phyloP scores from a whole-genome alignment of 225 moss, liverwort and hornwort genomes.

The Climacium dendroides region DNA sequence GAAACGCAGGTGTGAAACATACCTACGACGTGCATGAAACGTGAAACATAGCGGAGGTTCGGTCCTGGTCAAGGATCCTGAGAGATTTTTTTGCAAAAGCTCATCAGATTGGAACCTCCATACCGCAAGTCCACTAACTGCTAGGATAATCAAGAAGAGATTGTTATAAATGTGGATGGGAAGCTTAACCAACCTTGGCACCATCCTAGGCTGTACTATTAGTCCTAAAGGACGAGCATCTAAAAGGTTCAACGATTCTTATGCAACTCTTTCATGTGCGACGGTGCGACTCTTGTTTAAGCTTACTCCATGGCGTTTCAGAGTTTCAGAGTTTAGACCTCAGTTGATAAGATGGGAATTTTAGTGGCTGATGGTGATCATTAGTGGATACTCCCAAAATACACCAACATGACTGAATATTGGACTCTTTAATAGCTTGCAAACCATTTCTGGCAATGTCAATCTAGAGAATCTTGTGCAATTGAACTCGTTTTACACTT shows the following conservation, averaged over 20 bases:
- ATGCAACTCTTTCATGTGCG: not conserved
- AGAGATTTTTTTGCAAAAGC: not conserved
- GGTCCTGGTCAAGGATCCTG: not conserved
- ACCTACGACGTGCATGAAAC: not conserved
- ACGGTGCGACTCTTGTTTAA: not conserved
- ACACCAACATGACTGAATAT: not conserved
- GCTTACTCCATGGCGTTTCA: not conserved
- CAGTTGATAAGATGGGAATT: not conserved
- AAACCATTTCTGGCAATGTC: not conserved
- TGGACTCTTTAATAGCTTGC: not conserved
- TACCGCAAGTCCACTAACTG: not conserved
- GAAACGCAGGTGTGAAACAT: not conserved
- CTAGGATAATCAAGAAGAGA: not conserved
- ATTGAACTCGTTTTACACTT: not conserved
- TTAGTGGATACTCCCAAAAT: not conserved
- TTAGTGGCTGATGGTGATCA: not conserved
- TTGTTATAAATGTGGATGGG: not conserved
- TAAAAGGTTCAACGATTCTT: not conserved
- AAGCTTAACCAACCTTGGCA: conserved; percentile 4
- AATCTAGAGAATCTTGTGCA: not conserved
- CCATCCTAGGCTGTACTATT: conserved; percentile 16
- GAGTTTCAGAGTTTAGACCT: not conserved
- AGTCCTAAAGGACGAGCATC: not conserved
- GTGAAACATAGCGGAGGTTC: not conserved
- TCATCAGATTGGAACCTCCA: not conserved